A percentile compares a stretch with the other conserved stretches of the same genome.
phyloP scores from a whole-genome alignment of 192 early-diverging fungal species.

The Spizellomyces sp. region DNA sequence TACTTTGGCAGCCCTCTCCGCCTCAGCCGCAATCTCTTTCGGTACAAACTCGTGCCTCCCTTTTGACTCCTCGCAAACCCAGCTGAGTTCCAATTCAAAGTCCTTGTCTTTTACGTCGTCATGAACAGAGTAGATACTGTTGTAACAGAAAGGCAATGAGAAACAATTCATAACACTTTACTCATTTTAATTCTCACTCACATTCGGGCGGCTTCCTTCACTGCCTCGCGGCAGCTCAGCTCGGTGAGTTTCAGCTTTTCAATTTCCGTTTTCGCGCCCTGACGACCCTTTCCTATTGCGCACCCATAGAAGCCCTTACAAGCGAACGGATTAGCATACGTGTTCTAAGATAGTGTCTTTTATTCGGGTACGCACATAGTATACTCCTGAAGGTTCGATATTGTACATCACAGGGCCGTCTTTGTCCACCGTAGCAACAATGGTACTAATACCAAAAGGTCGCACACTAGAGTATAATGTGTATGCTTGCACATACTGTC shows the following conservation, averaged over 20 bases:
- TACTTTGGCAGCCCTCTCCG: constrained; percentile 76
- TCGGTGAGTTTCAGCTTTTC: constrained; percentile 91
- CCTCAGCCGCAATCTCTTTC: constrained; percentile 81
- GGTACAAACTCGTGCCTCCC: constrained; percentile 85
- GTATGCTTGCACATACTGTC: constrained; percentile 93
- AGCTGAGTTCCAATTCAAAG: constrained; percentile 97
- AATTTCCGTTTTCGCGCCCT: constrained; percentile 97
- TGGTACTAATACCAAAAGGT: constrained; percentile 87
- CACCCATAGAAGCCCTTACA: constrained; percentile 89
- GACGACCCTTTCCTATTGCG: constrained; percentile 95
- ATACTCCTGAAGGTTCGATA: constrained; percentile 96
- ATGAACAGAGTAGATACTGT: constrained; percentile 89
- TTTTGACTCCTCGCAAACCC: constrained; percentile 86
- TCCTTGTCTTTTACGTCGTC: constrained; percentile 99
- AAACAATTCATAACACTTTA: background rate
- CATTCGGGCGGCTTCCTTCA: constrained; percentile 94
- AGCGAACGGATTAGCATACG: background rate
- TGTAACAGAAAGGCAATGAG: background rate
- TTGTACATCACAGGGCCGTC: constrained; percentile 88
- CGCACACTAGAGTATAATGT: constrained; percentile 95
- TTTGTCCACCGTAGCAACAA: constrained; percentile 79
- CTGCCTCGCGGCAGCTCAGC: constrained; percentile 80
- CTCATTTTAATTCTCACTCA: constrained; percentile 38
- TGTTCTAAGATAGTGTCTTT: background rate
- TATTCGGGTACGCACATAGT: constrained; percentile 64